Evolutionary conservation across 176 grass and related monocot genomes (phyloP), one percentile per base, ranked within the genome.

Genomic region (Saccharum officinarum): DNA sequence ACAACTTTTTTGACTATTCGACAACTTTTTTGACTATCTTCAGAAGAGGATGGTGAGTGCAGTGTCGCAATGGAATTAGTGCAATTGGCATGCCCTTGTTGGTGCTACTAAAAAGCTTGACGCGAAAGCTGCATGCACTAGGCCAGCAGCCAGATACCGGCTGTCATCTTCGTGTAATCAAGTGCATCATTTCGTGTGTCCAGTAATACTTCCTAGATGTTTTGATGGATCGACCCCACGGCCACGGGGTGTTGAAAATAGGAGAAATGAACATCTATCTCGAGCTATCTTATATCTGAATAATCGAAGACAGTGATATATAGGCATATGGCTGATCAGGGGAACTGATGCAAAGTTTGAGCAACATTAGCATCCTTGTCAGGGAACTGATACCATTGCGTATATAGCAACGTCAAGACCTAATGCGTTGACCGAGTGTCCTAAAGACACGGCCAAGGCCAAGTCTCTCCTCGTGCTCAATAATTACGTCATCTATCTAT

Each of bases 291-390:
- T n/a, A 3, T 3, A 49, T 47, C 10, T 47, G 28, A 65, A 68
- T 68, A n/a, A 80, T 31, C 6, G 62, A 50, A 46, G 62, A 67
- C 62, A 49, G 62, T 36, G 33, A 12, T 31, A 33, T 65, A 7
- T 65, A 2, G 11, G 26, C 25, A 64, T 31, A 31, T 84, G 55
- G 54, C 42, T 44, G 57, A 34, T 22, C 69, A 67, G 45, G n/a
- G 67, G 87, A 84, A 84, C 76, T 30, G 68, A 88, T 84, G 45
- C 45, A 89, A 88, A 74, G 67, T 16, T 17, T 74, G 30, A 62
- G 68, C 76, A 84, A 59, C 76, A 78, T 71, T 62, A 79, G 34
- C 65, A 40, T 80, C 66, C 45, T 40, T 13, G 30, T 18, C 18
- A 3, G 22, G n/a, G 83, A 67, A 57, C 83, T 0, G 45, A 85